Conservation (phyloP, 2,329 filamentous ascomycete species). For the Sporothrix luriei region DNA sequence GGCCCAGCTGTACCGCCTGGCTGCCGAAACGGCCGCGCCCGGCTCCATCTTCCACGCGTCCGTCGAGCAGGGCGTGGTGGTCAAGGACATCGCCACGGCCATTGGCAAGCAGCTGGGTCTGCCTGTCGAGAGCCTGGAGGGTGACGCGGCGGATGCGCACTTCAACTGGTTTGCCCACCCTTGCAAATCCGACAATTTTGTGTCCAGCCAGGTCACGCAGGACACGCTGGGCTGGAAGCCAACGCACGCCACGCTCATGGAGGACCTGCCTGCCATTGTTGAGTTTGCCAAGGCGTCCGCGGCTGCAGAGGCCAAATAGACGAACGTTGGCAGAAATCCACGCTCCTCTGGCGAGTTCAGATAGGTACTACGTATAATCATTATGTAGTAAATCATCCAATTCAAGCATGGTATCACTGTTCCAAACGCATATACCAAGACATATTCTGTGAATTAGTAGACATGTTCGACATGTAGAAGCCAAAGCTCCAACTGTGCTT, state of each 20-base stretch:
- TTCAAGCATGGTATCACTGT: too few relatives aligned
- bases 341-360: too few relatives aligned
- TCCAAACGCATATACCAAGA: not conserved
- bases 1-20: slow-evolving; percentile 44
- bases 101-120: slow-evolving; percentile 45
- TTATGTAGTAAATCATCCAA: too few relatives aligned
- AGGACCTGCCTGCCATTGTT: slow-evolving; percentile 26
- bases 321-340: too few relatives aligned
- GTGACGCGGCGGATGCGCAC: slow-evolving; percentile 40
- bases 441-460: not conserved
- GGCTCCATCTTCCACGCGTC: slow-evolving; percentile 46
- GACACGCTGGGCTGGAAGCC: slow-evolving; percentile 44
- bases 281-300: not conserved
- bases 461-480: not conserved
- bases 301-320: not conserved
- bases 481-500: slow-evolving; percentile 5
- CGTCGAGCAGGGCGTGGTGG: slow-evolving; percentile 43
- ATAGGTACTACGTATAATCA: too few relatives aligned
- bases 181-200: slow-evolving; percentile 39
- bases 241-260: slow-evolving; percentile 23
- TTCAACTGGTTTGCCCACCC: slow-evolving; percentile 37
- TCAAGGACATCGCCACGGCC: slow-evolving; percentile 44
- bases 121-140: slow-evolving; percentile 39
- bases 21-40: slow-evolving; percentile 44
- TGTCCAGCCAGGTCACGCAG: slow-evolving; percentile 45